Conservation (phyloP, 2,329 filamentous ascomycete species). For the Cercospora sp. region DNA sequence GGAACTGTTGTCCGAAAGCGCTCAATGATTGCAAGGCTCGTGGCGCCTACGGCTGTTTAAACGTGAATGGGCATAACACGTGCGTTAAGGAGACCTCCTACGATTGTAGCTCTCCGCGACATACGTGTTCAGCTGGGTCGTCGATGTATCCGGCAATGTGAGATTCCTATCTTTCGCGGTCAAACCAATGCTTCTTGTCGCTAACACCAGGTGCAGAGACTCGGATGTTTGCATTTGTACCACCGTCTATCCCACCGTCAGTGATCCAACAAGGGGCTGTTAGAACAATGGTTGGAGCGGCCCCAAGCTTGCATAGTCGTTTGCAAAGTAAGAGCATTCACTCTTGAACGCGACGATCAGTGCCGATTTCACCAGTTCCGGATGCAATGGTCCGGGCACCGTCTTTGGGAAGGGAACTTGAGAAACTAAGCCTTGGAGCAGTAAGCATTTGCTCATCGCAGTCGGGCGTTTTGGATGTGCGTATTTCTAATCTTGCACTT, state of each 20-base stretch:
- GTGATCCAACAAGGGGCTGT: background rate
- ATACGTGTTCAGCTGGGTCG: background rate
- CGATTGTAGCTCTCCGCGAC: background rate
- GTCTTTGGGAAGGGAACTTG: no score
- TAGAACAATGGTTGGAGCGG: background rate
- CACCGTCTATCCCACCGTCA: background rate
- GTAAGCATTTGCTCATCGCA: no score
- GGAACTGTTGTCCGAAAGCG: background rate
- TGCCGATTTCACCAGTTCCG: no score
- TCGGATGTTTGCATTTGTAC: background rate
- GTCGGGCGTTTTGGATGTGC: no score
- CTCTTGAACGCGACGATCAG: no score
- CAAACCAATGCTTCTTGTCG: background rate
- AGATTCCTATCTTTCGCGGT: background rate
- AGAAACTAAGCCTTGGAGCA: no score
- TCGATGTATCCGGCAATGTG: background rate
- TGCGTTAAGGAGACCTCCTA: background rate
- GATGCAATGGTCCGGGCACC: no score
- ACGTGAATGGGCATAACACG: background rate
- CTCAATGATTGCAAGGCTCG: background rate
- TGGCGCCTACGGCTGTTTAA: background rate
- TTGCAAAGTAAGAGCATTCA: no score
- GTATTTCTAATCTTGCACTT: no score
- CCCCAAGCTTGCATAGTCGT: no score
- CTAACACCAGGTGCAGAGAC: background rate